Conservation (phyloP, 177 flowering plant species). For the Vitis hybrid region DNA sequence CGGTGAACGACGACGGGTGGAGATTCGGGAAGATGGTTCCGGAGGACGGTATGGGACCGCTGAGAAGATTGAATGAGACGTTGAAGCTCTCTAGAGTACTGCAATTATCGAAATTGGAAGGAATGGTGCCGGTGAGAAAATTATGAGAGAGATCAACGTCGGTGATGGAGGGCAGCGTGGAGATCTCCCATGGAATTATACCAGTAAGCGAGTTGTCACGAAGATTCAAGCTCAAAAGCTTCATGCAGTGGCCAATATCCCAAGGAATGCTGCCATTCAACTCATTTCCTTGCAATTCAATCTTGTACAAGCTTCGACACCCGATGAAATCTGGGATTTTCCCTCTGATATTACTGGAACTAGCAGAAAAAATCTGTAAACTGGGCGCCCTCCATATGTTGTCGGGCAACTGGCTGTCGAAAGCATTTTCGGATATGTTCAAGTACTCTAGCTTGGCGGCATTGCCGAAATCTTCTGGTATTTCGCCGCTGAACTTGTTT, state of each 20-base stretch:
- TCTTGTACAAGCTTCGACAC: slow-evolving; percentile 63
- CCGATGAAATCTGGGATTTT: slow-evolving; percentile 75
- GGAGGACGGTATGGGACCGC: slow-evolving; percentile 70
- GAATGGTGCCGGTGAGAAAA: slow-evolving; percentile 70
- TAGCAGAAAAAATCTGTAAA: slow-evolving; percentile 70
- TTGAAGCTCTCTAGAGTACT: slow-evolving; percentile 75
- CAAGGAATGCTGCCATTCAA: slow-evolving; percentile 73
- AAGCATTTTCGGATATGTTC: slow-evolving; percentile 62
- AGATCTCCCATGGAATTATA: slow-evolving; percentile 80
- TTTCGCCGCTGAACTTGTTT: slow-evolving; percentile 62
- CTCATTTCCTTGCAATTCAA: slow-evolving; percentile 66
- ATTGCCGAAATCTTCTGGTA: slow-evolving; percentile 67
- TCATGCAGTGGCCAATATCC: slow-evolving; percentile 78
- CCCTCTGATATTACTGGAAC: slow-evolving; percentile 45
- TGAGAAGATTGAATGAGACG: slow-evolving; percentile 71
- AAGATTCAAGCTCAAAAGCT: slow-evolving; percentile 64
- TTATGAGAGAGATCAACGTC: slow-evolving; percentile 81
- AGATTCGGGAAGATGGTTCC: slow-evolving; percentile 61
- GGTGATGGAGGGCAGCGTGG: slow-evolving; percentile 69
- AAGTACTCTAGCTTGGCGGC: slow-evolving; percentile 46
- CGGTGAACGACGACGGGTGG: slow-evolving; percentile 76
- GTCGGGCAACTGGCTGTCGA: slow-evolving; percentile 42
- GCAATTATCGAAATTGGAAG: slow-evolving; percentile 64
- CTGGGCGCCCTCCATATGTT: slow-evolving; percentile 71
- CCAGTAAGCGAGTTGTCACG: slow-evolving; percentile 63